These are phyloP conservation scores for Penstemon barbatus DNA, from an alignment of 257 asterid genomes.

Conservation along the genomic window DNA sequence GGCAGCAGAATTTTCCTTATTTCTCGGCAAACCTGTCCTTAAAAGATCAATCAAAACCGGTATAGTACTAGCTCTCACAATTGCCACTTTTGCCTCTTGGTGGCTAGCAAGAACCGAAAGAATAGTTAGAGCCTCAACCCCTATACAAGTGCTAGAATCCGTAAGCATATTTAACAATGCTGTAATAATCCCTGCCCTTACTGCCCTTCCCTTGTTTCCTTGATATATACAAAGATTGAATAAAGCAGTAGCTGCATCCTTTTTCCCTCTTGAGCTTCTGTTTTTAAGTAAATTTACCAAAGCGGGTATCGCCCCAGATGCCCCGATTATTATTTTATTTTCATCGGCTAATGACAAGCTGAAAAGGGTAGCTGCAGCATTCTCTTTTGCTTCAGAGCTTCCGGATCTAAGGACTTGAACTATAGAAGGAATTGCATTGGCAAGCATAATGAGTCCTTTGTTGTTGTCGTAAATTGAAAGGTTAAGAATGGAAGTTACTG, in stretches of 20 bases:
- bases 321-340: constrained; percentile 84
- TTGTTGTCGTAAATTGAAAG: constrained; percentile 79
- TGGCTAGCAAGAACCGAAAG: constrained; percentile 84
- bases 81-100: constrained; percentile 74
- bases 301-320: constrained; percentile 89
- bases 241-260: constrained; percentile 92
- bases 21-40: constrained; percentile 67
- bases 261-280: constrained; percentile 81
- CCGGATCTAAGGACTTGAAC: constrained; percentile 89
- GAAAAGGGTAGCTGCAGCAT: constrained; percentile 92
- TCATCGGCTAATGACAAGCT: constrained; percentile 84
- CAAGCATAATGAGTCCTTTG: constrained; percentile 83
- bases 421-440: constrained; percentile 83
- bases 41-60: constrained; percentile 75
- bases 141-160: constrained; percentile 64
- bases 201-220: constrained; percentile 91
- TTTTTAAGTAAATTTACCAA: constrained; percentile 71
- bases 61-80: constrained; percentile 72
- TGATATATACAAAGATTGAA: constrained; percentile 86
- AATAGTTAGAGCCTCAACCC: constrained; percentile 84
- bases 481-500: constrained; percentile 80
- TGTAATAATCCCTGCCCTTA: constrained; percentile 74
- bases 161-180: constrained; percentile 74
- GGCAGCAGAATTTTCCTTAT: constrained; percentile 72
- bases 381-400: constrained; percentile 87